Evolutionary conservation across 306 rosid species (phyloP).

Genomic region (Betula pendula): DNA sequence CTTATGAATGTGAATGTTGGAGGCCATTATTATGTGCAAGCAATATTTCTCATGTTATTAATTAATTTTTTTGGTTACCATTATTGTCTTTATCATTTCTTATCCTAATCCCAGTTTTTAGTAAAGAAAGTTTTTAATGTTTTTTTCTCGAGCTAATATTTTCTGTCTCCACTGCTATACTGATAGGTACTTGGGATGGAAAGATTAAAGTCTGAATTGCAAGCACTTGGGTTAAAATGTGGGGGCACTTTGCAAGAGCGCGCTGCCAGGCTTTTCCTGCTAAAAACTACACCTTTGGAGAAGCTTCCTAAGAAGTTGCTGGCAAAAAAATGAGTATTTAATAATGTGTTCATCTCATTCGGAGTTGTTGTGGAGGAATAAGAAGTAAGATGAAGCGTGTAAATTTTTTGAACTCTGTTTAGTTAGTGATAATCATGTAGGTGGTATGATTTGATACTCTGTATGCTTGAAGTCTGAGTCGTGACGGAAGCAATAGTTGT

Average conservation of each 20-base stretch:
- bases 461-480: no score
- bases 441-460: no score
- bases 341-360: not conserved
- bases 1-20: not conserved
- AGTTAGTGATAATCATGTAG: no score
- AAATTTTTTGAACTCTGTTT: not conserved
- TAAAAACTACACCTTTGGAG: conserved; percentile 71
- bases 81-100: not conserved
- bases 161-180: not conserved
- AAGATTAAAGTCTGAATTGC: conserved; percentile 77
- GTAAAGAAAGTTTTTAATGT: not conserved
- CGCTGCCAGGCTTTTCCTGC: conserved; percentile 85
- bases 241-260: conserved; percentile 94
- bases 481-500: not conserved
- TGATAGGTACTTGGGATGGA: conserved; percentile 80
- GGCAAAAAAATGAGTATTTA: conserved; percentile 60
- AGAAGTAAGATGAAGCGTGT: not conserved
- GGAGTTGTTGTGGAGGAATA: not conserved
- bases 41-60: not conserved
- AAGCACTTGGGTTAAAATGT: conserved; percentile 75
- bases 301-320: conserved; percentile 83
- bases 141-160: not conserved
- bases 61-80: not conserved
- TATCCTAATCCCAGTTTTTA: not conserved
- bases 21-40: not conserved